A percentile compares a stretch with the other conserved stretches of the same genome.
phyloP scores from a whole-genome alignment of 352 stramenopile genomes.

The Pythium monospermum region DNA sequence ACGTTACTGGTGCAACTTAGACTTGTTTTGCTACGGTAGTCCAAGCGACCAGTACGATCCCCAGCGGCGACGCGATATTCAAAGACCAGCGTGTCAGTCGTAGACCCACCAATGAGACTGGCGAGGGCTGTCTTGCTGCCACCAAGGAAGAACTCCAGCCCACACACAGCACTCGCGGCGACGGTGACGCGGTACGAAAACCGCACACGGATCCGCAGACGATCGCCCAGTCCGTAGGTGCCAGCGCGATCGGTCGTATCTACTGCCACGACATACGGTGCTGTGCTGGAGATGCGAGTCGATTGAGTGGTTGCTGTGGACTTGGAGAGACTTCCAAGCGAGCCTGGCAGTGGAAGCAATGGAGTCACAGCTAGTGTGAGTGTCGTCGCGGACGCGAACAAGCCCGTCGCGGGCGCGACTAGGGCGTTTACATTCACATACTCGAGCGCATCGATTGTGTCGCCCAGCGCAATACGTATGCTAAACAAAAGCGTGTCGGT shows the following conservation, averaged over 20 bases:
- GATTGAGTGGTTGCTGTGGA: slow-evolving; percentile 27
- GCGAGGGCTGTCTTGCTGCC: slow-evolving; percentile 30
- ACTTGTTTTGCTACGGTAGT: slow-evolving; percentile 38
- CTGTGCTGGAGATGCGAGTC: slow-evolving; percentile 31
- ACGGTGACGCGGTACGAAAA: slow-evolving; percentile 59
- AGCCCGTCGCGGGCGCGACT: slow-evolving; percentile 11
- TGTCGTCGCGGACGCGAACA: slow-evolving; percentile 46
- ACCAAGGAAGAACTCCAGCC: slow-evolving; percentile 39
- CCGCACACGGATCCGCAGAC: slow-evolving; percentile 30
- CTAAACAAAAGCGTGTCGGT: slow-evolving; percentile 38
- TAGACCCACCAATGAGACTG: slow-evolving; percentile 42
- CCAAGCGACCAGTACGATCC: slow-evolving; percentile 43
- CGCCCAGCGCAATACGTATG: slow-evolving; percentile 29
- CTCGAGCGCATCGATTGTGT: slow-evolving; percentile 29
- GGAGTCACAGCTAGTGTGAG: slow-evolving; percentile 25
- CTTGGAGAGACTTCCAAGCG: slow-evolving; percentile 34
- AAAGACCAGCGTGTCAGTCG: slow-evolving; percentile 45
- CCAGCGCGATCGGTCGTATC: slow-evolving; percentile 26
- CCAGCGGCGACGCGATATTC: slow-evolving; percentile 39
- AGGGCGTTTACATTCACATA: slow-evolving; percentile 34
- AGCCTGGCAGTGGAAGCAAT: slow-evolving; percentile 28
- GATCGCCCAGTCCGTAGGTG: slow-evolving; percentile 40
- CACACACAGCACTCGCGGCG: slow-evolving; percentile 16
- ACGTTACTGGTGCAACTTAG: slow-evolving; percentile 42
- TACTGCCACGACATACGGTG: slow-evolving; percentile 37